These are phyloP conservation scores for Corylus americana DNA, from an alignment of 306 rosid genomes.

Conservation along the genomic window DNA sequence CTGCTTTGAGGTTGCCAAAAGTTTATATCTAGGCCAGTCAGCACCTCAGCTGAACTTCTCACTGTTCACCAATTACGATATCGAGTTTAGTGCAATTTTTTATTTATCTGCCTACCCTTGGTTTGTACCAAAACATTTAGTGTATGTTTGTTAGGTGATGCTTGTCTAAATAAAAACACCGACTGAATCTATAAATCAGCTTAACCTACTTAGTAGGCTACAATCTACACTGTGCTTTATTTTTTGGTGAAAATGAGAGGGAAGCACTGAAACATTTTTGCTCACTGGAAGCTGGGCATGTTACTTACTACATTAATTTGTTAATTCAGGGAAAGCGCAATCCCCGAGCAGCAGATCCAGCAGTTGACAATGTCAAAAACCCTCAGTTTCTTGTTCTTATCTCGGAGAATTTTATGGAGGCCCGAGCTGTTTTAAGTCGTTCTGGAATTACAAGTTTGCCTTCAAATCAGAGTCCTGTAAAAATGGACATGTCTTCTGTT, in stretches of 20 bases:
- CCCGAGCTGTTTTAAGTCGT: slow-evolving; percentile 70
- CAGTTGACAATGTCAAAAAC: slow-evolving; percentile 60
- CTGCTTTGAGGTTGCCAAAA: slow-evolving; percentile 13
- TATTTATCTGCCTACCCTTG: slow-evolving; percentile 9
- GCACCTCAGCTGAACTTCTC: slow-evolving; percentile 1
- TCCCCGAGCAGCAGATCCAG: slow-evolving; percentile 61
- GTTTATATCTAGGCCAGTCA: not conserved
- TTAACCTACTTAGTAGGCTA: not conserved
- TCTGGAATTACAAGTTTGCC: slow-evolving; percentile 73
- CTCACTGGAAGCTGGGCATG: slow-evolving; percentile 11
- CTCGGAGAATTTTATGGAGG: slow-evolving; percentile 90
- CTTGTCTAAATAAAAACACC: not conserved
- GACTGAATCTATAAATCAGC: not conserved
- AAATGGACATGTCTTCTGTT: slow-evolving; percentile 69
- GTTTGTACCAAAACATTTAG: slow-evolving; percentile 7
- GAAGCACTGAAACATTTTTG: not conserved
- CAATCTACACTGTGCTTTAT: not conserved
- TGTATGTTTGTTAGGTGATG: slow-evolving; percentile 3
- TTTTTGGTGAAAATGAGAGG: slow-evolving; percentile 1
- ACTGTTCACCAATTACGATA: slow-evolving; percentile 1
- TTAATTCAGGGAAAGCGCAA: slow-evolving; percentile 80
- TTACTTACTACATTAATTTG: slow-evolving; percentile 33
- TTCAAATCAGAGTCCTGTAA: slow-evolving; percentile 81
- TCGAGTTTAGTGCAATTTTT: not conserved
- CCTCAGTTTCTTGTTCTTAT: slow-evolving; percentile 71